These are phyloP conservation scores for Tuctoria greenei DNA, from an alignment of 176 grass and related monocot genomes.

Conservation along the genomic window DNA sequence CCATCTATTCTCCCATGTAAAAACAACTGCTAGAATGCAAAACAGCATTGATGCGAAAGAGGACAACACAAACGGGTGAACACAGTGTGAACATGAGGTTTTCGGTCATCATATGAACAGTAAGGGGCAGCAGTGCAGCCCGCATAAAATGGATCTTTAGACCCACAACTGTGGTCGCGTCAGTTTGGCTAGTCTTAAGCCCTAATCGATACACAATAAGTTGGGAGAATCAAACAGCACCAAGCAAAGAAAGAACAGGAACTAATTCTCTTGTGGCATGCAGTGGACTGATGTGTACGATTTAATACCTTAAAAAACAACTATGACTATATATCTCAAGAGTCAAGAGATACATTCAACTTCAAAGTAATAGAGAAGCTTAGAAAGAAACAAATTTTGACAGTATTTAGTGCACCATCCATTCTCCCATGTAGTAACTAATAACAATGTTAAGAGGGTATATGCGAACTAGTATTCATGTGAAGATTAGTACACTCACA, in stretches of 20 bases:
- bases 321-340: not conserved
- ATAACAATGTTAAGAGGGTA: not conserved
- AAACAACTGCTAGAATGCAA: not conserved
- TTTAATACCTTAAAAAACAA: not conserved
- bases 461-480: not conserved
- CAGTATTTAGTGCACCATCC: not conserved
- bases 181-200: not conserved
- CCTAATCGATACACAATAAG: not conserved
- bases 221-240: not conserved
- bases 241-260: not conserved
- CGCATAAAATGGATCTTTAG: too few relatives aligned
- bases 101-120: too few relatives aligned
- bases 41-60: not conserved
- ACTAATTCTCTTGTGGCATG: not conserved
- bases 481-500: conserved; percentile 2
- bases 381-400: not conserved
- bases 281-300: not conserved
- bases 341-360: not conserved
- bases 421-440: not conserved
- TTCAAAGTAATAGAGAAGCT: not conserved
- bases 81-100: not conserved
- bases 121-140: too few relatives aligned
- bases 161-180: too few relatives aligned
- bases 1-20: not conserved
- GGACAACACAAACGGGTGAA: not conserved